phyloP scores from a whole-genome alignment of 2,329 filamentous ascomycete species.

The Dactylellina haptotyla region DNA sequence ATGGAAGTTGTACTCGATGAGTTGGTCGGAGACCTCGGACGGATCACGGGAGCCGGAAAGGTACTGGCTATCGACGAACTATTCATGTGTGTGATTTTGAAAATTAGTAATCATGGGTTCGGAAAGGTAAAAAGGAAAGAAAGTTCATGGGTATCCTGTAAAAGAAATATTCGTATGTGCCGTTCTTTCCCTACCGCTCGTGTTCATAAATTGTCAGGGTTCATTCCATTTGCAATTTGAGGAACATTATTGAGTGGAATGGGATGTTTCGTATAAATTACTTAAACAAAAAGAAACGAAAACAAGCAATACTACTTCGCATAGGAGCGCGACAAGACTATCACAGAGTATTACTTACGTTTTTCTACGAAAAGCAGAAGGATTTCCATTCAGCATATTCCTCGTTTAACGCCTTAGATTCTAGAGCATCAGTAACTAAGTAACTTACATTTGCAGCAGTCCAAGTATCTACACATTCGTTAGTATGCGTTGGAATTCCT shows the following conservation, averaged over 20 bases:
- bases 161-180: too few relatives aligned
- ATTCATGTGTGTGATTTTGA: background rate
- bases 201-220: too few relatives aligned
- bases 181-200: too few relatives aligned
- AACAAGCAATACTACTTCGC: background rate
- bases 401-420: background rate
- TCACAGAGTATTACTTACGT: slow-evolving; percentile 1
- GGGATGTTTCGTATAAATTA: too few relatives aligned
- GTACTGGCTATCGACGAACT: slow-evolving; percentile 29
- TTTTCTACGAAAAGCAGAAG: background rate
- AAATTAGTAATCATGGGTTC: too few relatives aligned
- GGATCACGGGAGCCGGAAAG: slow-evolving; percentile 22
- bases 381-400: background rate
- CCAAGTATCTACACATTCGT: slow-evolving; percentile 38
- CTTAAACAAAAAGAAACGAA: background rate
- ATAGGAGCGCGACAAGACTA: too few relatives aligned
- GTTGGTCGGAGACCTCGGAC: slow-evolving; percentile 23
- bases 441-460: slow-evolving; percentile 38
- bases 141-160: too few relatives aligned
- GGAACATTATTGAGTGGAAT: too few relatives aligned
- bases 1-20: slow-evolving; percentile 37
- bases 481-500: slow-evolving; percentile 29
- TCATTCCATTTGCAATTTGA: too few relatives aligned
- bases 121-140: too few relatives aligned
- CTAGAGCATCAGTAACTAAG: background rate